Evolutionary conservation across 75 land plant species (phyloP).

Genomic region (Gnetum montanum): DNA sequence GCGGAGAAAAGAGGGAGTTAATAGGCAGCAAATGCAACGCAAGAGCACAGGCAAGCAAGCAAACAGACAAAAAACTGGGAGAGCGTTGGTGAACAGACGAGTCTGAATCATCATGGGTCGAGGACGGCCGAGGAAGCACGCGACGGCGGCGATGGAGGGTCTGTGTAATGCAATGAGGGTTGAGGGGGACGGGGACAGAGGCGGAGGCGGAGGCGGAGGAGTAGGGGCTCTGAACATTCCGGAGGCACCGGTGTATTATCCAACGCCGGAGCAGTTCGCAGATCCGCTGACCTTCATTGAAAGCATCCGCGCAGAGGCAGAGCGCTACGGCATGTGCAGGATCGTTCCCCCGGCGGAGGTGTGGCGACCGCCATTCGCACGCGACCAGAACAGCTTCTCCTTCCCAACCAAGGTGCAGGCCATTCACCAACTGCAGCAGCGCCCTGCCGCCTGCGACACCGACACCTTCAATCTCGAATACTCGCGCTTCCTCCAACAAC

Average conservation of each 20-base stretch:
- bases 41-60: too few relatives aligned
- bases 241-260: slow-evolving; percentile 75
- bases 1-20: too few relatives aligned
- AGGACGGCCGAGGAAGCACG: too few relatives aligned
- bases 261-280: slow-evolving; percentile 73
- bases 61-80: too few relatives aligned
- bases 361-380: slow-evolving; percentile 90
- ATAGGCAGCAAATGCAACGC: too few relatives aligned
- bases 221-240: slow-evolving; percentile 26
- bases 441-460: slow-evolving; percentile 73
- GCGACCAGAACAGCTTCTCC: slow-evolving; percentile 42
- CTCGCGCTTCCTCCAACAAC: slow-evolving; percentile 43
- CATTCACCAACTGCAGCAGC: slow-evolving; percentile 77
- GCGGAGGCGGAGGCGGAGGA: too few relatives aligned
- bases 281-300: slow-evolving; percentile 70
- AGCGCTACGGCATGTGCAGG: slow-evolving; percentile 86
- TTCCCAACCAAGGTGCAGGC: slow-evolving; percentile 94
- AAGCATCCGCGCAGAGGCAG: slow-evolving; percentile 72
- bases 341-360: slow-evolving; percentile 76
- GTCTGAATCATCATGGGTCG: too few relatives aligned
- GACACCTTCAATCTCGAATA: slow-evolving; percentile 85
- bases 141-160: too few relatives aligned
- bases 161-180: too few relatives aligned
- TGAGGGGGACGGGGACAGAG: too few relatives aligned
- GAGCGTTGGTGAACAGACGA: too few relatives aligned